Conservation (phyloP, 202 grass and related monocot genomes). For the Brachypodium distachyon region DNA sequence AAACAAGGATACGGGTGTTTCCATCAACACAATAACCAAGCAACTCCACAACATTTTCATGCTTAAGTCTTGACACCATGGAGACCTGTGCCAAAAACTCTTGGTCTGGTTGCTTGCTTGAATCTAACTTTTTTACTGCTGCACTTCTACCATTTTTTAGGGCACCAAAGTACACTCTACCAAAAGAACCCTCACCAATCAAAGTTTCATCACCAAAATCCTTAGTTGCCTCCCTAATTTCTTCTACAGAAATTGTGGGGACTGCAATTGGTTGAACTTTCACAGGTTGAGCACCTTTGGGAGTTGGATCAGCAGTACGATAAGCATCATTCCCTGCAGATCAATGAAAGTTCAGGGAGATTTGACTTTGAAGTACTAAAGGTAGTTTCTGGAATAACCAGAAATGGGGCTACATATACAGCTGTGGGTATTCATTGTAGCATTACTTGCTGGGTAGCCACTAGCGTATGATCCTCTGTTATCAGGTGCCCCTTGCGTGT, state of each 20-base stretch:
- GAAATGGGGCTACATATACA: neutral
- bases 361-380: neutral
- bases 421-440: neutral
- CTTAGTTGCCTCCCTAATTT: conserved; percentile 47
- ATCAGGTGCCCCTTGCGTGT: conserved; percentile 30
- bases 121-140: conserved; percentile 48
- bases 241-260: conserved; percentile 37
- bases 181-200: conserved; percentile 56
- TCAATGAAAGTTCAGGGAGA: neutral
- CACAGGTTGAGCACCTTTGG: conserved; percentile 37
- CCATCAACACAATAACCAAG: conserved; percentile 57
- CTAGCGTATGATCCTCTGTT: conserved; percentile 27
- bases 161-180: conserved; percentile 40
- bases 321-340: conserved; percentile 31
- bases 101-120: conserved; percentile 56
- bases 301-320: conserved; percentile 28
- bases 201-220: conserved; percentile 49
- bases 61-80: conserved; percentile 53
- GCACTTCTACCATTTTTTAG: conserved; percentile 34
- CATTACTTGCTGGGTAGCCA: conserved; percentile 35
- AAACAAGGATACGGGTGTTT: conserved; percentile 41
- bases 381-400: neutral
- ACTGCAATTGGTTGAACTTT: conserved; percentile 53
- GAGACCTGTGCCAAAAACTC: conserved; percentile 58
- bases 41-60: conserved; percentile 52